phyloP scores from a whole-genome alignment of 1,284 basidiomycete species.

The Porogramme epimiltina region DNA sequence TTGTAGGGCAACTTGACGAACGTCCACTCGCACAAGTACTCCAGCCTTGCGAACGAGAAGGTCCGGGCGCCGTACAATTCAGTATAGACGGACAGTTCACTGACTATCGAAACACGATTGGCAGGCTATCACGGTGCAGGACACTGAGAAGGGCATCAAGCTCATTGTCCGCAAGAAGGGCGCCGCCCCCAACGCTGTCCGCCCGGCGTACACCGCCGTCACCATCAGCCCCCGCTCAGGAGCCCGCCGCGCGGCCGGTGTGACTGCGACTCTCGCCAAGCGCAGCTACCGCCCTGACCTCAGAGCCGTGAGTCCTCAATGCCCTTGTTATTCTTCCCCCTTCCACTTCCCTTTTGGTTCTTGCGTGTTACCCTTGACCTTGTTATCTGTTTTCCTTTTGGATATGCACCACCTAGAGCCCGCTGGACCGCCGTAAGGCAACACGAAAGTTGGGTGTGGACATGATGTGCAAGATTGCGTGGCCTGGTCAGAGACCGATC shows the following conservation, averaged over 20 bases:
- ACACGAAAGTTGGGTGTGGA: constrained; percentile 84
- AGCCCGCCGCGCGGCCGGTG: constrained; percentile 72
- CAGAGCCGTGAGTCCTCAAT: constrained; percentile 63
- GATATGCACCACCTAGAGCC: constrained; percentile 61
- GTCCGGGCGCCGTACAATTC: constrained; percentile 35
- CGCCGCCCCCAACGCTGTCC: constrained; percentile 57
- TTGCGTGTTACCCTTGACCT: constrained; percentile 4
- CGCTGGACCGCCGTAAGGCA: constrained; percentile 48
- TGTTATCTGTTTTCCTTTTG: not conserved
- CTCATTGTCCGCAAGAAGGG: constrained; percentile 74
- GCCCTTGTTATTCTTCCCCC: constrained; percentile 16
- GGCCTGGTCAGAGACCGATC: constrained; percentile 54
- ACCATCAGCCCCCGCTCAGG: constrained; percentile 75
- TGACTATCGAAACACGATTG: not conserved
- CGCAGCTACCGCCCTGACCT: constrained; percentile 85
- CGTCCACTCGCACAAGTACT: constrained; percentile 88
- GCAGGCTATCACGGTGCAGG: constrained; percentile 70
- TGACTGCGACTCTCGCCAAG: constrained; percentile 67
- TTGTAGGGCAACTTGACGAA: constrained; percentile 84
- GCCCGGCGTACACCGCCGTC: constrained; percentile 47
- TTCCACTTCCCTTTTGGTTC: constrained; percentile 5
- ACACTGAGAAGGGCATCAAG: constrained; percentile 61
- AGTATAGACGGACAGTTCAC: not conserved
- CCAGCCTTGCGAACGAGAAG: constrained; percentile 84
- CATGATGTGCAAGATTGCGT: constrained; percentile 75